phyloP scores from a whole-genome alignment of 208 protist species.

The Trypanosoma melophagium region DNA sequence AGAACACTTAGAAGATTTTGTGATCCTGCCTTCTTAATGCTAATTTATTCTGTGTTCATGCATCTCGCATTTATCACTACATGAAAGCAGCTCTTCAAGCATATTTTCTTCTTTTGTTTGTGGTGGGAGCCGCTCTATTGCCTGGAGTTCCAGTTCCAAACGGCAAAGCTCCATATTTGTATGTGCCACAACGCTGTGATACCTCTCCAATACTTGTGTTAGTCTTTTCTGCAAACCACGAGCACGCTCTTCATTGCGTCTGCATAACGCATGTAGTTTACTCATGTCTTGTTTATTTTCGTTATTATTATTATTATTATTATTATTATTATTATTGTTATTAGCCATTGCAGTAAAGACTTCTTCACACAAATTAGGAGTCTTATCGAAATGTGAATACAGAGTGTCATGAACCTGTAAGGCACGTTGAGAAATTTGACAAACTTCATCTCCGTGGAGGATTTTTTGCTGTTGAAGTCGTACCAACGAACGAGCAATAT shows the following conservation, averaged over 20 bases:
- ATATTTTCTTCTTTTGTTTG: constrained; percentile 1
- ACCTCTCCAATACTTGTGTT: neutral
- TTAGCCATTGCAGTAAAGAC: constrained; percentile 2
- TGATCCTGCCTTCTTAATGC: too few relatives aligned
- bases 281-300: neutral
- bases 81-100: too few relatives aligned
- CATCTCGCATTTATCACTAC: too few relatives aligned
- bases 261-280: constrained; percentile 13
- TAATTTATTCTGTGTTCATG: too few relatives aligned
- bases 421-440: constrained; percentile 5
- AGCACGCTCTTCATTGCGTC: constrained; percentile 17
- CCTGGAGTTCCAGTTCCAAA: constrained; percentile 22
- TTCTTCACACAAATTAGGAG: neutral
- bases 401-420: neutral
- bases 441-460: constrained; percentile 10
- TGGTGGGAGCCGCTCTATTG: constrained; percentile 10
- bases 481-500: neutral
- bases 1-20: too few relatives aligned
- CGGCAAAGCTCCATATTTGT: constrained; percentile 15
- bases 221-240: constrained; percentile 3
- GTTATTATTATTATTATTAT: neutral
- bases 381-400: constrained; percentile 1
- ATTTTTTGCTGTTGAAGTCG: constrained; percentile 9
- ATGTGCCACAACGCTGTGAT: neutral
- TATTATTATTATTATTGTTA: neutral